Percentiles rank a stretch among this genome's conserved stretches.
Conservation (phyloP, 78 protist genomes). For the Thecamonas trahens region DNA sequence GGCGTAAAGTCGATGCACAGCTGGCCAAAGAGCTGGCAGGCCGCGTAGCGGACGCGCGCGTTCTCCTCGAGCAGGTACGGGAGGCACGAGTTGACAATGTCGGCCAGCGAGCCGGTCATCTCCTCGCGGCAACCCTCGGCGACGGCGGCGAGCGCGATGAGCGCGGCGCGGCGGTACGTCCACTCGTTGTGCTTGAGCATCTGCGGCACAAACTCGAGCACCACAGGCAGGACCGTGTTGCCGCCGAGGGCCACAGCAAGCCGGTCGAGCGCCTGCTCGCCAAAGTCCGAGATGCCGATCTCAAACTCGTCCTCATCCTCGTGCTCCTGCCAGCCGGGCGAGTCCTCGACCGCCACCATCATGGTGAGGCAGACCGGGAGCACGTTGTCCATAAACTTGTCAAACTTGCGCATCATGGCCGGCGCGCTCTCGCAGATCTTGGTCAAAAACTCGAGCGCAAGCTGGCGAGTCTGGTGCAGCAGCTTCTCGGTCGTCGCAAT, state of each 20-base stretch:
- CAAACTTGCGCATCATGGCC: too few relatives aligned
- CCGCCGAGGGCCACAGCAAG: conserved; percentile 67
- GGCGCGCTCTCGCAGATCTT: too few relatives aligned
- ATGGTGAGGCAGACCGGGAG: too few relatives aligned
- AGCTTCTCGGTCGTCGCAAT: too few relatives aligned
- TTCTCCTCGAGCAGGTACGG: conserved; percentile 58
- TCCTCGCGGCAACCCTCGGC: conserved; percentile 23
- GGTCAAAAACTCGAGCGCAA: too few relatives aligned
- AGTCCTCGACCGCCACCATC: too few relatives aligned
- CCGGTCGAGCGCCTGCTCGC: conserved; percentile 64
- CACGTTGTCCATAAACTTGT: too few relatives aligned
- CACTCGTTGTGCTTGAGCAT: conserved; percentile 37
- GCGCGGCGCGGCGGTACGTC: conserved; percentile 54
- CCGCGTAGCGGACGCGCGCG: conserved; percentile 83
- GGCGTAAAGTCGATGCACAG: conserved; percentile 64
- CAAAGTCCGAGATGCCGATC: conserved; percentile 35
- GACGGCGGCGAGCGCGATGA: conserved; percentile 37
- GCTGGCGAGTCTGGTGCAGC: too few relatives aligned
- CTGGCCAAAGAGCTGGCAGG: conserved; percentile 78
- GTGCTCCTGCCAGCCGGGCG: neutral
- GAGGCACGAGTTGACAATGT: conserved; percentile 6
- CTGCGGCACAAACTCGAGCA: conserved; percentile 21
- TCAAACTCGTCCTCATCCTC: conserved; percentile 30
- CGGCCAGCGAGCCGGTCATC: neutral
- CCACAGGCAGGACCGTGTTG: conserved; percentile 22